A percentile compares a stretch with the other conserved stretches of the same genome.
phyloP scores from a whole-genome alignment of 164 flowering plant genomes.

The Tetracentron sinense region DNA sequence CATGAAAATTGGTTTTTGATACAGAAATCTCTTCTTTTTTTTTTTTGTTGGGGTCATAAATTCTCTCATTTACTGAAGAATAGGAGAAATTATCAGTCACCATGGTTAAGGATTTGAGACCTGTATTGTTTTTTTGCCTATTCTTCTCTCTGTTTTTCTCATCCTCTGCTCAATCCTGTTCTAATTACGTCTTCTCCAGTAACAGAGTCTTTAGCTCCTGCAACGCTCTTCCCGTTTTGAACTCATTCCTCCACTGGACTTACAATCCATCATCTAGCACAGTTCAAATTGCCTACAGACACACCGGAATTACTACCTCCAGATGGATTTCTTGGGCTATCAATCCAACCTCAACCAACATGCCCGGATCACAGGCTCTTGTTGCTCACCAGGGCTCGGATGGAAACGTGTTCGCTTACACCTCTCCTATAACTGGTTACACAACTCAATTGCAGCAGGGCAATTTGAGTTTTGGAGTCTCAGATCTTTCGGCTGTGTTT shows the following conservation, averaged over 20 bases:
- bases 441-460: slow-evolving; percentile 25
- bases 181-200: slow-evolving; percentile 19
- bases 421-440: slow-evolving; percentile 25
- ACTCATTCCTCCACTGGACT: slow-evolving; percentile 40
- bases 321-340: slow-evolving; percentile 50
- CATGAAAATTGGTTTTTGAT: too few species aligned
- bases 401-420: slow-evolving; percentile 30
- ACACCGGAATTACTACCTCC: slow-evolving; percentile 13
- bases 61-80: too few species aligned
- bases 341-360: slow-evolving; percentile 28
- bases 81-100: too few species aligned
- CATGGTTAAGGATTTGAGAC: too few species aligned
- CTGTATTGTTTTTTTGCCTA: background rate
- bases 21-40: too few species aligned
- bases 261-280: slow-evolving; percentile 19
- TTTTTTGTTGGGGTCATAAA: too few species aligned
- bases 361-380: slow-evolving; percentile 41
- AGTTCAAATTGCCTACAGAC: slow-evolving; percentile 34
- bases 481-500: slow-evolving; percentile 27
- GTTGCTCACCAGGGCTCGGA: slow-evolving; percentile 28
- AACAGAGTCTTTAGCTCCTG: slow-evolving; percentile 25
- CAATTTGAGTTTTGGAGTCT: slow-evolving; percentile 29
- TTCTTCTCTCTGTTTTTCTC: background rate
- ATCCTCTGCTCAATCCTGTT: background rate
- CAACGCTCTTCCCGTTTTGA: slow-evolving; percentile 32